These are phyloP conservation scores for Colletotrichum plurivorum DNA, from an alignment of 2,329 filamentous ascomycete genomes.

Conservation along the genomic window DNA sequence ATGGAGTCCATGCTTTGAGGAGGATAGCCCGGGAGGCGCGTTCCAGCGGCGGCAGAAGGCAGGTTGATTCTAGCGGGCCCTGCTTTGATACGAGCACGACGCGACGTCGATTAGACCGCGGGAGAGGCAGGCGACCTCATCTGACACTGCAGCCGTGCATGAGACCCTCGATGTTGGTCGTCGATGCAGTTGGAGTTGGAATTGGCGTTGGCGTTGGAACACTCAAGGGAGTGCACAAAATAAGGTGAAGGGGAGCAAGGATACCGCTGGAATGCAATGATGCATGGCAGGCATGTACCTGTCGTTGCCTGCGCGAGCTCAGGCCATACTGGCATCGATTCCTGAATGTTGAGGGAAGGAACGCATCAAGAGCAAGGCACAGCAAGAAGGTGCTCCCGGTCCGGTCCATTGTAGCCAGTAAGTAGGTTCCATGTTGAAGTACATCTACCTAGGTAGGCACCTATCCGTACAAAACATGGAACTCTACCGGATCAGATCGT, in stretches of 20 bases:
- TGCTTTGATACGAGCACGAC: conserved; percentile 1
- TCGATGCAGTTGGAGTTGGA: not conserved
- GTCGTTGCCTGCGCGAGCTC: conserved; percentile 5
- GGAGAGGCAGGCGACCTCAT: not conserved
- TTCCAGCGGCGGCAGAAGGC: not conserved
- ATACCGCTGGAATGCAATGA: conserved; percentile 9
- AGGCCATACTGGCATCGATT: conserved; percentile 5
- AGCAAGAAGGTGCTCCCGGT: too few relatives aligned
- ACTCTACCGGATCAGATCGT: too few relatives aligned
- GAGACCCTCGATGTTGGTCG: not conserved
- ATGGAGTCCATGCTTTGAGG: not conserved
- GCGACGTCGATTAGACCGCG: not conserved
- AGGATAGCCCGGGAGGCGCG: not conserved
- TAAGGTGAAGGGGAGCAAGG: conserved; percentile 10
- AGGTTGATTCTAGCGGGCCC: not conserved
- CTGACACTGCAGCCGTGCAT: not conserved
- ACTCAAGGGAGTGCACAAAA: not conserved
- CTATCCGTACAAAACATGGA: too few relatives aligned
- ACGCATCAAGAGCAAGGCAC: too few relatives aligned
- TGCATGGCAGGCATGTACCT: not conserved
- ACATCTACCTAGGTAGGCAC: too few relatives aligned
- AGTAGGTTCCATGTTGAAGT: too few relatives aligned
- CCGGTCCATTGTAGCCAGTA: too few relatives aligned
- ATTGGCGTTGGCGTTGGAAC: not conserved
- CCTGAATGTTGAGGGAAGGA: not conserved